Percentiles rank a stretch among this genome's conserved stretches.
Evolutionary conservation across 441 rosid species (phyloP).

Genomic region (Corymbia citriodora): DNA sequence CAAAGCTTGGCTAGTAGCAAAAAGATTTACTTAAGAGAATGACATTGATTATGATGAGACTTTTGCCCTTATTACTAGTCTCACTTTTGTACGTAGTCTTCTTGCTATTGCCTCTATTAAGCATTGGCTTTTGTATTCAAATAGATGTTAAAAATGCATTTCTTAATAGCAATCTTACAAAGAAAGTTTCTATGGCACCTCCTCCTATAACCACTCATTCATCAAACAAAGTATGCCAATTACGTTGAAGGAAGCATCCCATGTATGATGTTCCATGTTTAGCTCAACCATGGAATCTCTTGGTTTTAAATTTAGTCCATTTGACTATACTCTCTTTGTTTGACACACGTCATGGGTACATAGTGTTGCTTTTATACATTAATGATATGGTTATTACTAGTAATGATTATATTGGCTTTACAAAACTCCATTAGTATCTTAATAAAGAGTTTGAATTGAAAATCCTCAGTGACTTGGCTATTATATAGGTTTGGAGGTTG

Average conservation of each 20-base stretch:
- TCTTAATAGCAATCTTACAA: neutral
- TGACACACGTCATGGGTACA: neutral
- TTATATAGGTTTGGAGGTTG: neutral
- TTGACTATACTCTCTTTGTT: neutral
- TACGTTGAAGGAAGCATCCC: neutral
- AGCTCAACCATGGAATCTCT: neutral
- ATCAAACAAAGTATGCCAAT: neutral
- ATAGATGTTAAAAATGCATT: neutral
- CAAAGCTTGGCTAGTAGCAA: neutral
- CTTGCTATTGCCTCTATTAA: neutral
- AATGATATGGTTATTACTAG: neutral
- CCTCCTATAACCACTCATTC: neutral
- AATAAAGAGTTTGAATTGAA: neutral
- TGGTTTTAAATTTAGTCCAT: neutral
- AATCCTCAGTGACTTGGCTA: neutral
- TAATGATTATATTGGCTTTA: neutral
- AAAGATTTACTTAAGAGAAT: neutral
- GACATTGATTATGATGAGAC: neutral
- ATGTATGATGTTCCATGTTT: neutral
- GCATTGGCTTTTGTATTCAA: neutral
- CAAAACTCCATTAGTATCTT: neutral
- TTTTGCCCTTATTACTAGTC: neutral
- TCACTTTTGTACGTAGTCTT: neutral
- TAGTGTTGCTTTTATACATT: no score
- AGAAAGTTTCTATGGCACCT: neutral